phyloP scores from a whole-genome alignment of 2,329 filamentous ascomycete genomes.

The Hypoxylon sp. region DNA sequence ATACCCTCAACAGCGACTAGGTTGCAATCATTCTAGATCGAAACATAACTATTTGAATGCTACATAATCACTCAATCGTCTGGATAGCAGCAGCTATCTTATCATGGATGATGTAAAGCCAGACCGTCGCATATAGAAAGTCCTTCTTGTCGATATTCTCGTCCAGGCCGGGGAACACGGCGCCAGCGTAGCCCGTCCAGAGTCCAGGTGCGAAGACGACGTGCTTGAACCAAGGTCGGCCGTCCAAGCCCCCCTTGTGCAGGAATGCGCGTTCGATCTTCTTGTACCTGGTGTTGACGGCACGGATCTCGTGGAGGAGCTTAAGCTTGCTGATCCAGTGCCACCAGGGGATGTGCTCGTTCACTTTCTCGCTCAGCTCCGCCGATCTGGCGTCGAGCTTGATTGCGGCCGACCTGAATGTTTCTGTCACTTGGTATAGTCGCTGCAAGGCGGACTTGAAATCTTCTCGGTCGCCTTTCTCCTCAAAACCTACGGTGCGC shows the following conservation, averaged over 20 bases:
- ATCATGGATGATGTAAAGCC: conserved; percentile 65
- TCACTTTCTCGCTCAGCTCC: conserved; percentile 48
- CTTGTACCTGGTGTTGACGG: conserved; percentile 84
- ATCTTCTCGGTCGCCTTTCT: conserved; percentile 49
- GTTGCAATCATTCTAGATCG: neutral
- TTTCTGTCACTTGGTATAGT: conserved; percentile 49
- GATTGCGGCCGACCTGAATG: conserved; percentile 50
- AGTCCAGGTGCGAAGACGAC: conserved; percentile 90
- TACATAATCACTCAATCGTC: conserved; percentile 42
- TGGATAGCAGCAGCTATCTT: conserved; percentile 58
- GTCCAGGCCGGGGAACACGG: conserved; percentile 68
- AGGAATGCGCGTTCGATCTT: conserved; percentile 82
- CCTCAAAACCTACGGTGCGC: conserved; percentile 30
- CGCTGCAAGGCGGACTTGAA: conserved; percentile 52
- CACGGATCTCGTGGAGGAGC: conserved; percentile 69
- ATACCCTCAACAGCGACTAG: no score
- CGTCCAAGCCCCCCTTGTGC: conserved; percentile 78
- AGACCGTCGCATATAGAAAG: conserved; percentile 65
- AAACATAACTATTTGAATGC: neutral
- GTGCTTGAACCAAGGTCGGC: conserved; percentile 90
- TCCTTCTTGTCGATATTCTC: conserved; percentile 70
- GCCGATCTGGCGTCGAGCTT: conserved; percentile 57
- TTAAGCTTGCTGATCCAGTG: conserved; percentile 73
- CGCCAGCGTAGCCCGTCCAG: conserved; percentile 90
- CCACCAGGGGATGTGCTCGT: conserved; percentile 77